Evolutionary conservation across 2,329 filamentous ascomycete species (phyloP).

Genomic region (Hymenoscyphus scutula): DNA sequence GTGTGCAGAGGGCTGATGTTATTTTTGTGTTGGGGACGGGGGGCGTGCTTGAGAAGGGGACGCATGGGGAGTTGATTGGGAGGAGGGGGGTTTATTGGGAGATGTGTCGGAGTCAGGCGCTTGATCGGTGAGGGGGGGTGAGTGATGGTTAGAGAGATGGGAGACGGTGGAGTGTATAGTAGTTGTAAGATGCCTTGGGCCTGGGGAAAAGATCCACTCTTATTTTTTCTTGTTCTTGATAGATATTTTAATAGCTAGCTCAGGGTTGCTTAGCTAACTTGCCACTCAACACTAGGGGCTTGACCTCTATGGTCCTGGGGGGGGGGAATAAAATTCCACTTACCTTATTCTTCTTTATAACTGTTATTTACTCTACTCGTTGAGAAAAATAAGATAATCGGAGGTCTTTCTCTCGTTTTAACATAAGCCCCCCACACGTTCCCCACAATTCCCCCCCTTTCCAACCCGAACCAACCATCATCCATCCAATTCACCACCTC

Average conservation of each 20-base stretch:
- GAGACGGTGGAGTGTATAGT: not conserved
- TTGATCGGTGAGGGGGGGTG: not conserved
- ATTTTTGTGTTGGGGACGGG: slow-evolving; percentile 35
- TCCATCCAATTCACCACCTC: no score
- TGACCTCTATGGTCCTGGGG: no score
- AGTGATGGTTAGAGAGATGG: not conserved
- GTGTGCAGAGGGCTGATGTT: slow-evolving; percentile 65
- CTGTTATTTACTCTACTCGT: no score
- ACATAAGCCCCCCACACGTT: no score
- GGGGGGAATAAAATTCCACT: no score
- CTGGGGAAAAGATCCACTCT: not conserved
- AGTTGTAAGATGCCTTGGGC: not conserved
- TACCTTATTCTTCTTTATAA: no score
- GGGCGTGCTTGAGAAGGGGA: slow-evolving; percentile 31
- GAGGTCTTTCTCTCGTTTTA: slow-evolving; percentile 4
- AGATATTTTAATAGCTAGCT: not conserved
- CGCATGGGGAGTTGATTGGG: slow-evolving; percentile 29
- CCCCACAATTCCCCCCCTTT: no score
- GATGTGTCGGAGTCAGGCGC: slow-evolving; percentile 21
- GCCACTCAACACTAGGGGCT: not conserved
- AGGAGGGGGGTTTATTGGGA: slow-evolving; percentile 33
- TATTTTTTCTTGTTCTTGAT: not conserved
- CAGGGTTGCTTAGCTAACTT: not conserved
- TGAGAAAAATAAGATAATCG: not conserved
- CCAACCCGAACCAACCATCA: no score